phyloP scores from a whole-genome alignment of 2,329 filamentous ascomycete genomes.

The Colletotrichum abscissum region DNA sequence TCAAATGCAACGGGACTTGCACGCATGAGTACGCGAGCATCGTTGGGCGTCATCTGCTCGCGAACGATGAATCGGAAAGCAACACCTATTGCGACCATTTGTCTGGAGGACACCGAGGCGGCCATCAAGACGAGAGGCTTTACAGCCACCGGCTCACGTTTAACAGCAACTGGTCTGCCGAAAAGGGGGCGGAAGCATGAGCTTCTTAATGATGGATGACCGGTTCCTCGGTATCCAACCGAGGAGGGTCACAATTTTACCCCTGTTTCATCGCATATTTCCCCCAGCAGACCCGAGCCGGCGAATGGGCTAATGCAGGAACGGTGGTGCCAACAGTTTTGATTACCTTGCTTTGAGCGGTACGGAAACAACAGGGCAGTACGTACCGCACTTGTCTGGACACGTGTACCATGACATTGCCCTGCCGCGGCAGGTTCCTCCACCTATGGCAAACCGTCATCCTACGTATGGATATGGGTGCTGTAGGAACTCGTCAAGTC shows the following conservation, averaged over 20 bases:
- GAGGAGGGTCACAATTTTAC: conserved; percentile 36
- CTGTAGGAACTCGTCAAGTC: neutral
- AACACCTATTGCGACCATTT: neutral
- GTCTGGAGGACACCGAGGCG: neutral
- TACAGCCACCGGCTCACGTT: neutral
- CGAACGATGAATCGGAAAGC: neutral
- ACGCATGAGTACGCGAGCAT: neutral
- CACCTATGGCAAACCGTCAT: neutral
- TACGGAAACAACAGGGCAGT: neutral
- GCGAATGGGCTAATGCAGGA: conserved; percentile 35
- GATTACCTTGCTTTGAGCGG: conserved; percentile 16
- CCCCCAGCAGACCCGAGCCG: conserved; percentile 32
- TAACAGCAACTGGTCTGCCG: neutral
- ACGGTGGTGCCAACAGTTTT: conserved; percentile 32
- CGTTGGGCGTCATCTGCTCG: neutral
- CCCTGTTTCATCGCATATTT: conserved; percentile 36
- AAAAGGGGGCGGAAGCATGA: conserved; percentile 19
- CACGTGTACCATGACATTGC: conserved; percentile 34
- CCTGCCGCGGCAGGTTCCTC: conserved; percentile 1
- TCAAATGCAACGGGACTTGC: neutral
- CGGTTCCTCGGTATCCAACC: conserved; percentile 34
- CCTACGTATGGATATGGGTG: neutral
- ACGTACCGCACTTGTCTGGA: conserved; percentile 17
- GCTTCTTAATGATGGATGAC: conserved; percentile 22
- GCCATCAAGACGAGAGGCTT: neutral